These are phyloP conservation scores for Neonectria coccinea DNA, from an alignment of 2,329 filamentous ascomycete genomes.

Conservation along the genomic window DNA sequence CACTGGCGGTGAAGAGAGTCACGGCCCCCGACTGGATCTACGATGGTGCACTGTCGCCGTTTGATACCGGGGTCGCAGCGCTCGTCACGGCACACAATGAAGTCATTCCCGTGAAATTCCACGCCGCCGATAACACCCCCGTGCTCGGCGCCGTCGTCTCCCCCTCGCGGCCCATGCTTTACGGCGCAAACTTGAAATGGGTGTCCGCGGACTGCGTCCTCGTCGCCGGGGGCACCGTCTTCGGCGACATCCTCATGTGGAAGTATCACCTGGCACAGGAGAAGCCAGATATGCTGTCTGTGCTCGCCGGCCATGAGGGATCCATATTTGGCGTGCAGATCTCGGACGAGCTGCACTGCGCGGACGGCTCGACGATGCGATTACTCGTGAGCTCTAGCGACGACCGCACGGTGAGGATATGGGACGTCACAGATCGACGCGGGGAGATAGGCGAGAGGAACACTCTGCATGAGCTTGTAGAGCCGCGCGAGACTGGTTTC, in stretches of 20 bases:
- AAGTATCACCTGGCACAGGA: conserved; percentile 64
- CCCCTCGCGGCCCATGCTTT: conserved; percentile 85
- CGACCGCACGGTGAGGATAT: conserved; percentile 88
- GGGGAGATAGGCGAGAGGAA: conserved; percentile 16
- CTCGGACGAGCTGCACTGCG: conserved; percentile 62
- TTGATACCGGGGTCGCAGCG: conserved; percentile 59
- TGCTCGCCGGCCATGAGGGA: conserved; percentile 81
- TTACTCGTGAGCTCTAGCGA: conserved; percentile 95
- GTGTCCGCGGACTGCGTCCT: conserved; percentile 70
- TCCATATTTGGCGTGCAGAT: conserved; percentile 93
- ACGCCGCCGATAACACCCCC: conserved; percentile 47
- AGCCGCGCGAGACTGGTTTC: conserved; percentile 72
- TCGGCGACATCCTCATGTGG: conserved; percentile 95
- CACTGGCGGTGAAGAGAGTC: conserved; percentile 52
- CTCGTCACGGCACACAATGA: conserved; percentile 91
- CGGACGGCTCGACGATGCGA: conserved; percentile 58
- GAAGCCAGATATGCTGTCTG: conserved; percentile 58
- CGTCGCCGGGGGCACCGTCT: conserved; percentile 90
- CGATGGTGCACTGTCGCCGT: conserved; percentile 68
- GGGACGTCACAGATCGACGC: conserved; percentile 77
- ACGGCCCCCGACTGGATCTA: conserved; percentile 81
- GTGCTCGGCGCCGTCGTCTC: conserved; percentile 65
- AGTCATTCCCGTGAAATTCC: conserved; percentile 64
- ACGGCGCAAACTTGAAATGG: conserved; percentile 82
- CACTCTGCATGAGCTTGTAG: conserved; percentile 40